Base-by-base conservation (phyloP, 805 yeast species). In the Limtongia smithiae region DNA sequence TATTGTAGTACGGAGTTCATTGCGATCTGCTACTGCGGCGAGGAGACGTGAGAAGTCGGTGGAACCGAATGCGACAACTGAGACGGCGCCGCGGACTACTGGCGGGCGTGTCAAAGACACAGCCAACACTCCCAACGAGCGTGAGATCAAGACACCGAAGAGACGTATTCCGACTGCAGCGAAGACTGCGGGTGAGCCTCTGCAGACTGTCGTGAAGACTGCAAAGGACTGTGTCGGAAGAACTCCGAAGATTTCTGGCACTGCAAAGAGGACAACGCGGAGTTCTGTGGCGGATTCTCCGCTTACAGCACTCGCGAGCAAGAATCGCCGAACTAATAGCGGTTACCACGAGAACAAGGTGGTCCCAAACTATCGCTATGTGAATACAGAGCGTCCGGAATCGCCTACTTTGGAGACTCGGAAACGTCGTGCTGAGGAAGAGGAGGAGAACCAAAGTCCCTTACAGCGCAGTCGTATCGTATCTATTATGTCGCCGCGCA, bases 271-370 rank as follows among this genome's bases (percentile, higher is more conserved):
- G n/a, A 14, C 32, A 9, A 38, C 31, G 8, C 37, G 11, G 8
- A 17, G 11, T 7, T n/a, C 12, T 14, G 12, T 33, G 8, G 37
- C 20, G 8, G 20, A 12, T 12, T 36, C 35, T 7, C 55, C 48
- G 8, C 36, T 51, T 2, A 21, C 48, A n/a, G 41, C 37, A 27
- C 9, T 54, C 4, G 51, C 58, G 3, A 47, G 48, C 17, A 32
- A 43, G 14, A 54, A 54, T 27, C 51, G 56, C 18, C 38, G 38
- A 7, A 30, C 46, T 28, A 54, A 54, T 18, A 72, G 83, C 0
- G 56, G 59, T 4, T 50, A 46, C 32, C 62, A 54, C 32, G n/a
- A n/a, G n/a, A 44, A 4, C 63, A 79, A 51, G 59, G 62, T 39
- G 8, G 36, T 54, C 3, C 58, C 58, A 7, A 44, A 46, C 22